A percentile compares a stretch with the other conserved stretches of the same genome.
These are phyloP conservation scores for Tetradesmus lagerheimii DNA, from an alignment of 139 green algal genomes.

Conservation along the genomic window DNA sequence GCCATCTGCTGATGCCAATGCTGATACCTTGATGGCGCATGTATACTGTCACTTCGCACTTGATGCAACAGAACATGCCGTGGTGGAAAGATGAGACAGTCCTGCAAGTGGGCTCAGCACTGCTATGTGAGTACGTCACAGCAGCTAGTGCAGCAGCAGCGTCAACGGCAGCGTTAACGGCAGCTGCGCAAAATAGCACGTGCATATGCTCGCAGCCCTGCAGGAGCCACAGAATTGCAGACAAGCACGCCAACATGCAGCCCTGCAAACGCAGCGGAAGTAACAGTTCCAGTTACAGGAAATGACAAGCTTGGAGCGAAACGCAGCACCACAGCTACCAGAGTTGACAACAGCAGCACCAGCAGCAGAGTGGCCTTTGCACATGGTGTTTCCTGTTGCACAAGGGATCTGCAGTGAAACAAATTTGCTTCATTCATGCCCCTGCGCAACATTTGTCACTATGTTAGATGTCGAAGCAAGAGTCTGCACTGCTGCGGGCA, in stretches of 20 bases:
- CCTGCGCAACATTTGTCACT: too few species aligned
- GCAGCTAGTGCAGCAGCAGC: not conserved
- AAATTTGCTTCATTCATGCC: too few species aligned
- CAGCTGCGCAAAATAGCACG: too few species aligned
- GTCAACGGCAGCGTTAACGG: not conserved
- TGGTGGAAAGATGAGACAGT: constrained; percentile 20
- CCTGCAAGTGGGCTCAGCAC: constrained; percentile 4
- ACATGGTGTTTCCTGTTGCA: too few species aligned
- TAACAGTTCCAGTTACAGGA: not conserved
- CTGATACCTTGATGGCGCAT: not conserved
- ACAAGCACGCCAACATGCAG: not conserved
- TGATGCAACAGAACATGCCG: not conserved
- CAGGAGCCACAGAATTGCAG: not conserved
- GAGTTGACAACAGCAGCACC: too few species aligned
- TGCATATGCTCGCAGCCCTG: not conserved
- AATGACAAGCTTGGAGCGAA: not conserved
- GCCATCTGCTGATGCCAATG: not conserved
- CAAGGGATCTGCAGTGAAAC: too few species aligned
- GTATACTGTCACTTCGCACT: not conserved
- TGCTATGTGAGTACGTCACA: not conserved
- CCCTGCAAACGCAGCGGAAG: not conserved
- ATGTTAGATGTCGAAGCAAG: too few species aligned
- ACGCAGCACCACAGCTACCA: too few species aligned
- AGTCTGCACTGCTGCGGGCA: too few species aligned
- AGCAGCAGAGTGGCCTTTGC: not conserved